These are phyloP conservation scores for Aspergillus quadrilineatus DNA, from an alignment of 2,329 filamentous ascomycete species.

Conservation along the genomic window DNA sequence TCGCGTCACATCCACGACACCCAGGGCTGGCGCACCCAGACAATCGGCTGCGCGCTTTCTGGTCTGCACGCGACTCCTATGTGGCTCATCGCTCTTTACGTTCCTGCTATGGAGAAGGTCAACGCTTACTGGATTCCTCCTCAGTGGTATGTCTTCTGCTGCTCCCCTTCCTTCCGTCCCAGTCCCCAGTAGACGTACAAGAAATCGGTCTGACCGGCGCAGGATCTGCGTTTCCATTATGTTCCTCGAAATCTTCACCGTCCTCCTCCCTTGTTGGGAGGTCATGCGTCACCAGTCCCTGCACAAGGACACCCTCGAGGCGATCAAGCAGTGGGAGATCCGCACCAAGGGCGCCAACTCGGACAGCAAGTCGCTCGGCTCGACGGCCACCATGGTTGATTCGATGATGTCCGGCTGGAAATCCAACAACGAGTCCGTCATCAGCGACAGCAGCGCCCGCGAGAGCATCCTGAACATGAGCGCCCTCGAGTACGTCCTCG, in stretches of 20 bases:
- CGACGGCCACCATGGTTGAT: slow-evolving; percentile 30
- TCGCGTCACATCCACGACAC: slow-evolving; percentile 63
- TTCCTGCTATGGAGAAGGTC: slow-evolving; percentile 53
- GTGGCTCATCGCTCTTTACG: slow-evolving; percentile 60
- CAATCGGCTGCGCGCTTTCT: slow-evolving; percentile 52
- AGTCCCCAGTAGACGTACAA: not conserved
- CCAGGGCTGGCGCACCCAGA: slow-evolving; percentile 66
- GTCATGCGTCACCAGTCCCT: slow-evolving; percentile 43
- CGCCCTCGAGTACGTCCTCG: slow-evolving; percentile 62
- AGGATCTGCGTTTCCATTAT: slow-evolving; percentile 60
- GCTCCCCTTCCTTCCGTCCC: not conserved
- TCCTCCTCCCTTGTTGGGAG: slow-evolving; percentile 64
- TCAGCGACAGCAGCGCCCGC: slow-evolving; percentile 34
- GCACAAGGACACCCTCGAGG: slow-evolving; percentile 36
- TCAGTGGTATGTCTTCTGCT: slow-evolving; percentile 54
- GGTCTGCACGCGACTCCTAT: slow-evolving; percentile 64
- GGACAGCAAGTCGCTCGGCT: slow-evolving; percentile 30
- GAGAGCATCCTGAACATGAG: slow-evolving; percentile 59
- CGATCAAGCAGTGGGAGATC: slow-evolving; percentile 40
- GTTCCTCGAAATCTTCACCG: slow-evolving; percentile 62
- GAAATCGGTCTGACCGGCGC: not conserved
- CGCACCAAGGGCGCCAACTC: slow-evolving; percentile 28
- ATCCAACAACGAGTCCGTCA: slow-evolving; percentile 39
- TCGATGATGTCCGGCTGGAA: slow-evolving; percentile 30
- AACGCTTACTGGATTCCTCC: slow-evolving; percentile 60